Evolutionary conservation across 306 rosid genomes (phyloP).

Genomic region (Sechiopsis laciniata): DNA sequence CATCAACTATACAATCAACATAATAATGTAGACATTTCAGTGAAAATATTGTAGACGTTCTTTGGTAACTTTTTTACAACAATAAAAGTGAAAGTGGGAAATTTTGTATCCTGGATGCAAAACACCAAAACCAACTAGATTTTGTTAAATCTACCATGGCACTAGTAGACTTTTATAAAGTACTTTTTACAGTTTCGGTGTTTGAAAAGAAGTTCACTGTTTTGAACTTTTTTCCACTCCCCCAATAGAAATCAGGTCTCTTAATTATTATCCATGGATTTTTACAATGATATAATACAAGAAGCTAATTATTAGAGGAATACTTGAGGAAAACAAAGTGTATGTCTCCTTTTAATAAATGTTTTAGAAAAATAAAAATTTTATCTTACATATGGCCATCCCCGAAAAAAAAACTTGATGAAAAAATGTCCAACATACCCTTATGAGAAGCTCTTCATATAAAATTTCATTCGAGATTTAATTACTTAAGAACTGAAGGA

Average conservation of each 20-base stretch:
- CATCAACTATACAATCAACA: conserved; percentile 43
- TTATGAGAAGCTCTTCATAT: neutral
- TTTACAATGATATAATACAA: neutral
- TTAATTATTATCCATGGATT: neutral
- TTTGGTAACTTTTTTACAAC: neutral
- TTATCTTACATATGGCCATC: neutral
- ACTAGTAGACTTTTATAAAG: neutral
- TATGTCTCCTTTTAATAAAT: neutral
- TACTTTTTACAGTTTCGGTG: neutral
- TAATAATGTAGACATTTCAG: neutral
- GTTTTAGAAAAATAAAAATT: neutral
- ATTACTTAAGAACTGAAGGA: neutral
- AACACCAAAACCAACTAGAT: neutral
- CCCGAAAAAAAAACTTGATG: neutral
- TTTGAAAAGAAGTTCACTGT: neutral
- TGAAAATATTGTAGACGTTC: neutral
- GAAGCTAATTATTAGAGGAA: neutral
- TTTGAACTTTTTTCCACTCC: neutral
- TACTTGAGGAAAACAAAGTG: neutral
- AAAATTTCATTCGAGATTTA: neutral
- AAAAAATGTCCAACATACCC: neutral
- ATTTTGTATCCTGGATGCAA: conserved; percentile 4
- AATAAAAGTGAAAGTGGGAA: neutral
- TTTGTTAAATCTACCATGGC: neutral
- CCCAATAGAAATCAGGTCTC: neutral